phyloP scores from a whole-genome alignment of 495 filamentous ascomycete genomes.

The Staphylotrichum longicolle region DNA sequence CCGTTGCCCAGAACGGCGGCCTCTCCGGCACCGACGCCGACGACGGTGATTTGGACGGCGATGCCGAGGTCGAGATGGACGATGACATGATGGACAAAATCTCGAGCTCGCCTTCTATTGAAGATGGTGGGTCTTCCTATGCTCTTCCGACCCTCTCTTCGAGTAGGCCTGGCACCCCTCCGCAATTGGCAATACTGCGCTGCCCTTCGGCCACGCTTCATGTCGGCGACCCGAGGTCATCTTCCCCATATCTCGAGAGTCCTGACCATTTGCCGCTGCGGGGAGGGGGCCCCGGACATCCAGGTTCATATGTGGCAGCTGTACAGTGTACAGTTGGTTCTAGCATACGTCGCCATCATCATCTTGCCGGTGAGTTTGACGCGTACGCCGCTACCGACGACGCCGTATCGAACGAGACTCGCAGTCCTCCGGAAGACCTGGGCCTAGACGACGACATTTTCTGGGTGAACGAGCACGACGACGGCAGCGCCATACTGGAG shows the following conservation, averaged over 20 bases:
- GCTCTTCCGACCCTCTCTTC: conserved; percentile 38
- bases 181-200: conserved; percentile 31
- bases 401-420: conserved; percentile 20
- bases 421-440: conserved; percentile 17
- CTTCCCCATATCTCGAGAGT: conserved; percentile 54
- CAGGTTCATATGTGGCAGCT: too few species aligned
- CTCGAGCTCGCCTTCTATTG: conserved; percentile 95
- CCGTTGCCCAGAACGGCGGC: conserved; percentile 55
- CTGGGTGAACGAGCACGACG: conserved; percentile 23
- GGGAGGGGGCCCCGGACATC: conserved; percentile 29
- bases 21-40: conserved; percentile 57
- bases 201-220: conserved; percentile 29
- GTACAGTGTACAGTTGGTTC: conserved; percentile 18
- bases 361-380: conserved; percentile 61
- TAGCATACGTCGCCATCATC: conserved; percentile 52
- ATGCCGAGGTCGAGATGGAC: conserved; percentile 69
- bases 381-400: conserved; percentile 28
- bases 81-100: conserved; percentile 97
- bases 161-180: conserved; percentile 41
- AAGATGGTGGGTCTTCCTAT: conserved; percentile 78
- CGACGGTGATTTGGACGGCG: conserved; percentile 66
- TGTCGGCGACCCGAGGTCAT: conserved; percentile 44
- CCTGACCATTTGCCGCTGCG: conserved; percentile 48
- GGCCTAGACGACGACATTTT: conserved; percentile 17
- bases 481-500: not conserved